Base-by-base conservation (phyloP, 1,139 yeast genomes). In the Saccharomyces hybrid region DNA sequence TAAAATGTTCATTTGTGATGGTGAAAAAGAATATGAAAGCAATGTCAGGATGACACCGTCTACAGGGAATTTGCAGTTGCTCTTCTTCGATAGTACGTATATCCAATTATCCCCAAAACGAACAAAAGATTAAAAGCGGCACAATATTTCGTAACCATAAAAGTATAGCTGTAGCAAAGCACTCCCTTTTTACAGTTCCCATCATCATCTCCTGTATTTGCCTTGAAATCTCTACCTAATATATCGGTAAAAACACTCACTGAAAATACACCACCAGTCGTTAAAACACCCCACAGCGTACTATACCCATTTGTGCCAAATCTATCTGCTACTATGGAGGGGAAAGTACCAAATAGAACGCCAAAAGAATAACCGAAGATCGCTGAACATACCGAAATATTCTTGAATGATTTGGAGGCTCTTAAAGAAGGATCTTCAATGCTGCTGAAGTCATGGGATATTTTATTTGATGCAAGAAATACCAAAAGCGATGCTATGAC, bases 301-400 rank as follows among this genome's bases (percentile, higher is more conserved):
- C 90, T 84, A 67, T 87, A 88, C 44, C 83, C 78, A 16, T 74
- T 75, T 64, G 88, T 79, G 27, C 91, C 91, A 72, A 88, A 88
- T 13, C 82, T 74, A 61, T 89, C 96, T 1, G 93, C 83, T 30
- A 87, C 75, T 26, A 88, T 81, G 1, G 93, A 86, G 0, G 96
- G 96, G 67, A 82, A 86, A 5, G 89, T 78, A 0, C 96, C 93
- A 68, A 86, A 88, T 52, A 85, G 75, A 52, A 86, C 77, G 0
- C 97, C 97, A 70, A 88, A 89, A n/a, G 89, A 83, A 50, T 78
- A 74, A 0, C 96, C 96, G 53, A 84, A 79, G 5, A 82, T 67
- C 32, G 79, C 71, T 0, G 93, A 84, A n/a, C 84, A 75, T 1
- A 78, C 49, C 66, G 80, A 82, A 68, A 59, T 57, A 71, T 59